Evolutionary conservation across 2,329 filamentous ascomycete genomes (phyloP), one percentile per base, ranked within the genome.

Genomic region (Chaetomium globosum): DNA sequence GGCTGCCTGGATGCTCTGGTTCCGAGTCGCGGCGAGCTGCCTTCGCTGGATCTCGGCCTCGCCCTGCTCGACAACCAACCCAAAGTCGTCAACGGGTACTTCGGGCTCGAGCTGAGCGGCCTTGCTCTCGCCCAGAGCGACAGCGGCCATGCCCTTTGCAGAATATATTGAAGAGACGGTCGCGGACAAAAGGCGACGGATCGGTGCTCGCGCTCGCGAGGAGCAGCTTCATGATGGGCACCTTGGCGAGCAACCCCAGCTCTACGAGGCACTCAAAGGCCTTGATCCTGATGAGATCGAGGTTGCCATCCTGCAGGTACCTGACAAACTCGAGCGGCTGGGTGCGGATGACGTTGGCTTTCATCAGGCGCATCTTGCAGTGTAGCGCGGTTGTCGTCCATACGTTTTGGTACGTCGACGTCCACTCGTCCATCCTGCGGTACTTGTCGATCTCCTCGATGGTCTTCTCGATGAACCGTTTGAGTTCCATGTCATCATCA

Each of bases 371-470:
- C 71, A 82, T 81, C 72, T 87, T 85, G 63, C 87, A 87, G 63
- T 87, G 83, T 52, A 89, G 75, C 4, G 85, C 85, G 21, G 87
- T 84, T 67, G 83, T 81, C 21, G 87, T 88, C 81, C 86, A 87
- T 62, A 87, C 82, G 67, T 90, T 90, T 66, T 89, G 86, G 72
- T 88, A 89, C 2, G 87, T 89, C 66, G 84, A 80, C 19, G 85
- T 85, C 83, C 88, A 90, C 73, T 89, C 87, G 72, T 90, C 88
- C 77, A 87, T 87, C 26, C 87, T 81, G 56, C 87, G 82, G 70
- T 88, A 87, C 61, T 87, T 82, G 70, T 90, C 87, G 55, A 90
- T 88, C 73, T 89, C 86, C 61, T 85, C 84, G 53, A 88, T 73
- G 2, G 83, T 85, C 59, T 80, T 77, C 10, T 81, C 79, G 8